phyloP scores from a whole-genome alignment of 2,329 filamentous ascomycete species.

The Amauroascus niger region DNA sequence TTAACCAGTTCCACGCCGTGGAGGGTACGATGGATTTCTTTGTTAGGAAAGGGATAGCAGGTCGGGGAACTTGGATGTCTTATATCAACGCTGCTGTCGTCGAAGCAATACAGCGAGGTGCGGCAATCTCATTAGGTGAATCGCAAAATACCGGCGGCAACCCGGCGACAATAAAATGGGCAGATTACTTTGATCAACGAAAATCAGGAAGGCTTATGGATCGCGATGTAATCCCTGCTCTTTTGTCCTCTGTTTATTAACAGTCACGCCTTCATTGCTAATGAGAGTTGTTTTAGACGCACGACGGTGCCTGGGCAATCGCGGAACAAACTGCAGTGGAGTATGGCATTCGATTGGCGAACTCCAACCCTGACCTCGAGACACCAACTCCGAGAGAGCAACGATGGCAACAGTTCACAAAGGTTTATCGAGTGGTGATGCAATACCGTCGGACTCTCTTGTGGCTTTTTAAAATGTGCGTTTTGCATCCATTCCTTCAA shows the following conservation, averaged over 20 bases:
- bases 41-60: slow-evolving; percentile 18
- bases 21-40: slow-evolving; percentile 22
- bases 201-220: slow-evolving; percentile 14
- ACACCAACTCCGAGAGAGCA: slow-evolving; percentile 10
- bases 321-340: slow-evolving; percentile 17
- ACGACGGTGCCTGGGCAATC: slow-evolving; percentile 15
- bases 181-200: slow-evolving; percentile 15
- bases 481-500: neutral
- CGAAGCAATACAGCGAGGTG: slow-evolving; percentile 17
- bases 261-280: neutral
- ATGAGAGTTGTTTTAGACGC: slow-evolving; percentile 8
- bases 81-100: slow-evolving; percentile 19
- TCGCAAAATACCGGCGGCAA: slow-evolving; percentile 15
- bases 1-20: slow-evolving; percentile 19
- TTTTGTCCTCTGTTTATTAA: neutral
- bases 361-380: slow-evolving; percentile 9
- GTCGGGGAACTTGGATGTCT: slow-evolving; percentile 18
- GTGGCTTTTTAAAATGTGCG: slow-evolving; percentile 17
- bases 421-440: slow-evolving; percentile 15
- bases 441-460: slow-evolving; percentile 16
- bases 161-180: slow-evolving; percentile 16
- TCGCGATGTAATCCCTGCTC: slow-evolving; percentile 10
- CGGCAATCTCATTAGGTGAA: slow-evolving; percentile 16
- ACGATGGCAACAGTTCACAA: slow-evolving; percentile 16
- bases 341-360: slow-evolving; percentile 14